Evolutionary conservation across 2,329 filamentous ascomycete genomes (phyloP).

Genomic region (Akanthomyces muscarius): DNA sequence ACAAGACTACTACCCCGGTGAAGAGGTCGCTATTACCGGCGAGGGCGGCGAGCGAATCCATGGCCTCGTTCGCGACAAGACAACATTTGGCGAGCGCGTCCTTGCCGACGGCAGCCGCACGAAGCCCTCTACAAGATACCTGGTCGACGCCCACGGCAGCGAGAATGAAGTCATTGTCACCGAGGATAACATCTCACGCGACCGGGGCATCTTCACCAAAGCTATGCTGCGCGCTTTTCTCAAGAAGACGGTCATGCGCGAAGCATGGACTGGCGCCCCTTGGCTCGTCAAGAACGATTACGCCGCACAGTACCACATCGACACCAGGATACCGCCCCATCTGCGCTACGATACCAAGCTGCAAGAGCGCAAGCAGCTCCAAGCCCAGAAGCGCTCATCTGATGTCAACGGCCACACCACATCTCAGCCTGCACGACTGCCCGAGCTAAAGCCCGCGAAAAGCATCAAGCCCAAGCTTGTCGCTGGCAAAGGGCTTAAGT

Average conservation of each 20-base stretch:
- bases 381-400: constrained; percentile 60
- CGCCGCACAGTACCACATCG: constrained; percentile 79
- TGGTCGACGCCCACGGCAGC: constrained; percentile 68
- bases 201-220: constrained; percentile 91
- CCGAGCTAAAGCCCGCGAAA: constrained; percentile 62
- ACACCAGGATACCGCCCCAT: constrained; percentile 78
- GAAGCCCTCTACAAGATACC: constrained; percentile 72
- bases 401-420: constrained; percentile 40
- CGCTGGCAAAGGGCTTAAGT: constrained; percentile 64
- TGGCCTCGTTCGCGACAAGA: constrained; percentile 80
- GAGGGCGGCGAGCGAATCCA: constrained; percentile 65
- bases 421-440: constrained; percentile 51
- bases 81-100: constrained; percentile 60
- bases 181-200: constrained; percentile 76
- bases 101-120: constrained; percentile 66
- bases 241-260: constrained; percentile 87
- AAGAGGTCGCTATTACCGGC: constrained; percentile 71
- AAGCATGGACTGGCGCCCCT: constrained; percentile 92
- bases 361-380: constrained; percentile 69
- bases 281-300: constrained; percentile 91
- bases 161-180: constrained; percentile 75
- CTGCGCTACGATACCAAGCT: constrained; percentile 77
- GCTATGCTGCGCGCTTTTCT: constrained; percentile 90
- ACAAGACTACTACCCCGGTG: constrained; percentile 84
- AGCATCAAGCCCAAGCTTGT: constrained; percentile 3